Evolutionary conservation across 2,329 filamentous ascomycete genomes (phyloP).

Genomic region (Colletotrichum sp.): DNA sequence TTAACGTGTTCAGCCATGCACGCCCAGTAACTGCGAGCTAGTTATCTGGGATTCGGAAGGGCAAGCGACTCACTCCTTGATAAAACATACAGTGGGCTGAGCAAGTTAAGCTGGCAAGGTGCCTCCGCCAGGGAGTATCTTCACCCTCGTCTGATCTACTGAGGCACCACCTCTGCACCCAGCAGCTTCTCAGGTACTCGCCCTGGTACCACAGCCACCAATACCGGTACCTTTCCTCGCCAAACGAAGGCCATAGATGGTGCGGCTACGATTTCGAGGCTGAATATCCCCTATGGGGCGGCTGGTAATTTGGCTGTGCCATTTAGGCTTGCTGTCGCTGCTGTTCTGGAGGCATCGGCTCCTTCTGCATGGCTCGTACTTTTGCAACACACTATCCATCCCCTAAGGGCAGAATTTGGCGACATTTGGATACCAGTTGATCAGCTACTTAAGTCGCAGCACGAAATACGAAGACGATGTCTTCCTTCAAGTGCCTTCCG

Average conservation of each 20-base stretch:
- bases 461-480: neutral
- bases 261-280: neutral
- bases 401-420: neutral
- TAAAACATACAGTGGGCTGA: neutral
- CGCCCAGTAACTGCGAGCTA: neutral
- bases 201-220: neutral
- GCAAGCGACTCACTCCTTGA: neutral
- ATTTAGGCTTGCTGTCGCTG: neutral
- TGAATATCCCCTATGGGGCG: fast-evolving
- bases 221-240: neutral
- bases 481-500: neutral
- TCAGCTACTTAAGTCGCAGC: neutral
- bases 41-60: neutral
- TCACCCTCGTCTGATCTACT: neutral
- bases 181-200: neutral
- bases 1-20: neutral
- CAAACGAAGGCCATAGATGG: neutral
- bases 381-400: neutral
- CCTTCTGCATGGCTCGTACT: neutral
- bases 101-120: neutral
- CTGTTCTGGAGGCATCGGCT: neutral
- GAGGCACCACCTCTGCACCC: neutral
- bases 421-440: neutral
- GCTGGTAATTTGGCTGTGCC: neutral
- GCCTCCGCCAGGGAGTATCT: neutral